phyloP scores from a whole-genome alignment of 1,139 yeast genomes.

The Suhomyces taliae region DNA sequence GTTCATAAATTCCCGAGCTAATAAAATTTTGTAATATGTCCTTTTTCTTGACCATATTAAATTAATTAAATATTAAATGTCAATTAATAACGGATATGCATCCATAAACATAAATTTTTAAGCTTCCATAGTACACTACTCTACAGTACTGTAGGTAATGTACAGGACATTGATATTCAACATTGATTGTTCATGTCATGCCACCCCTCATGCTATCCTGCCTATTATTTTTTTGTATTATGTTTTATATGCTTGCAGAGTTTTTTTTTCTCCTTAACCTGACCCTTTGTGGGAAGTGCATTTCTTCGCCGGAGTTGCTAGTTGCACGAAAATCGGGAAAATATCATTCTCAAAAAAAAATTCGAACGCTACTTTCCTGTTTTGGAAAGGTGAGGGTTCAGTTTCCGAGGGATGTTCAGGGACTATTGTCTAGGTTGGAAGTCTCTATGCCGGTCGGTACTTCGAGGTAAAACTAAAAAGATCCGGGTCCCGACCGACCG shows the following conservation, averaged over 20 bases:
- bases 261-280: neutral
- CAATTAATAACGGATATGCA: too few relatives aligned
- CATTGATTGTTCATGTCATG: neutral
- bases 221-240: neutral
- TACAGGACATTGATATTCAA: too few relatives aligned
- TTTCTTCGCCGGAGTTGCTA: neutral
- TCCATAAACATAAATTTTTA: too few relatives aligned
- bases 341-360: neutral
- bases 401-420: neutral
- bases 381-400: neutral
- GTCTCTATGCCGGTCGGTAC: neutral
- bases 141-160: too few relatives aligned
- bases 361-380: neutral
- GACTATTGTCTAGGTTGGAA: neutral
- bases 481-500: too few relatives aligned
- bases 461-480: too few relatives aligned
- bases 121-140: too few relatives aligned
- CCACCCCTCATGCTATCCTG: neutral
- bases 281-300: neutral
- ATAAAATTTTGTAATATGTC: too few relatives aligned
- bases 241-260: neutral
- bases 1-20: too few relatives aligned
- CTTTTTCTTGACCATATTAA: too few relatives aligned
- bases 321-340: neutral
- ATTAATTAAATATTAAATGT: too few relatives aligned